A percentile compares a stretch with the other conserved stretches of the same genome.
These are phyloP conservation scores for Phaeotremella skinneri DNA, from an alignment of 768 basidiomycete genomes.

Conservation along the genomic window DNA sequence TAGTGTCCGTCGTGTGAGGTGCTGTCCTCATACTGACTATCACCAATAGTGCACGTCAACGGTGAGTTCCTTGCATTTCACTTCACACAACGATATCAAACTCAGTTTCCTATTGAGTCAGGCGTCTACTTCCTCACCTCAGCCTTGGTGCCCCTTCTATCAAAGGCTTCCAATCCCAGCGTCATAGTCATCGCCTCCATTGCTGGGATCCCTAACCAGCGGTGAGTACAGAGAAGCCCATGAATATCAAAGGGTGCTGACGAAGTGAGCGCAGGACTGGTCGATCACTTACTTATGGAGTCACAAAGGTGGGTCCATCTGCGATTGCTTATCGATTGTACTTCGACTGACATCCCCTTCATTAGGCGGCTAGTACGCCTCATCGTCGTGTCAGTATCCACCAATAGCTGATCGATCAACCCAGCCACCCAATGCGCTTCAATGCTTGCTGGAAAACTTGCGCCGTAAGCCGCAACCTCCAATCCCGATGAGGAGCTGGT, in stretches of 20 bases:
- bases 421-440: conserved; percentile 19
- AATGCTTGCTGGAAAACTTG: conserved; percentile 23
- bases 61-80: conserved; percentile 15
- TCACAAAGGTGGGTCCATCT: conserved; percentile 17
- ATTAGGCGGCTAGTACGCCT: conserved; percentile 21
- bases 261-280: conserved; percentile 12
- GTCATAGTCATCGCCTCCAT: conserved; percentile 44
- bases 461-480: conserved; percentile 16
- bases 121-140: conserved; percentile 40
- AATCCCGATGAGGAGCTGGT: neutral
- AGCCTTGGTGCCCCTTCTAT: conserved; percentile 33
- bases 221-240: conserved; percentile 11
- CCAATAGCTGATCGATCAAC: neutral
- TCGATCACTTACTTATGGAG: conserved; percentile 37
- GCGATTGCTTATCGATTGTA: neutral
- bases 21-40: neutral
- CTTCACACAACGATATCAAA: too few relatives aligned
- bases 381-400: too few relatives aligned
- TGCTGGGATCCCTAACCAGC: conserved; percentile 38
- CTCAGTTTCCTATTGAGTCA: conserved; percentile 3
- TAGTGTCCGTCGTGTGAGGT: neutral
- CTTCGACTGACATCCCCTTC: neutral
- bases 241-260: neutral
- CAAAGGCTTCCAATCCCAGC: conserved; percentile 27
- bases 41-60: conserved; percentile 31